Percentiles rank a stretch among this genome's conserved stretches.
Conservation (phyloP, 495 filamentous ascomycete genomes). For the Xylaria castorea region DNA sequence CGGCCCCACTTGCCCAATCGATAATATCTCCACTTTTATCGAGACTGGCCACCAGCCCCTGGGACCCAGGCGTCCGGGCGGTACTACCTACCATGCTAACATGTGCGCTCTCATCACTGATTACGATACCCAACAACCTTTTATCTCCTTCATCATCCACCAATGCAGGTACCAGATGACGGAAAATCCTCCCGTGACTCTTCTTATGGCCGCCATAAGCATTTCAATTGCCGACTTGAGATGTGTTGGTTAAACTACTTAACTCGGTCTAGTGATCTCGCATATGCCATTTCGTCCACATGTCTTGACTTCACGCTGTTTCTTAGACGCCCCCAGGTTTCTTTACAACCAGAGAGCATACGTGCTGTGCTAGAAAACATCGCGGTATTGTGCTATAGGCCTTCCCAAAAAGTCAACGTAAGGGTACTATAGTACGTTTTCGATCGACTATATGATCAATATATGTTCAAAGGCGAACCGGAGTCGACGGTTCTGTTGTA, state of each 20-base stretch:
- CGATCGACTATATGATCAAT: background rate
- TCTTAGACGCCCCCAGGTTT: background rate
- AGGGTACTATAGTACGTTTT: background rate
- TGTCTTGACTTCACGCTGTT: background rate
- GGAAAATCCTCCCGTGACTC: background rate
- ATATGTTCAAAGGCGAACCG: background rate
- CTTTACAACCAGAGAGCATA: background rate
- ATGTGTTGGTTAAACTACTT: constrained; percentile 1
- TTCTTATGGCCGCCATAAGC: constrained; percentile 14
- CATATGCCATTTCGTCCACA: background rate
- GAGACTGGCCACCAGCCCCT: constrained; percentile 5
- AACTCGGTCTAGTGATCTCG: background rate
- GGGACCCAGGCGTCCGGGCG: background rate
- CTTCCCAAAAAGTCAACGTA: background rate
- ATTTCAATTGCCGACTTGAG: constrained; percentile 3
- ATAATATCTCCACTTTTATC: constrained; percentile 20
- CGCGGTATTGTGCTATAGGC: background rate
- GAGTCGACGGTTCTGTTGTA: background rate
- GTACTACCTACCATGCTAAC: background rate
- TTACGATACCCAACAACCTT: background rate
- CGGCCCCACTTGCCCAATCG: constrained; percentile 29
- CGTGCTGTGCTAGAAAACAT: background rate
- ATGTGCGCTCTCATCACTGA: constrained; percentile 1
- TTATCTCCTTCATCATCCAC: background rate
- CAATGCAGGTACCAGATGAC: constrained; percentile 17